phyloP scores from a whole-genome alignment of 345 rosid genomes.

The Populus pruinosa region DNA sequence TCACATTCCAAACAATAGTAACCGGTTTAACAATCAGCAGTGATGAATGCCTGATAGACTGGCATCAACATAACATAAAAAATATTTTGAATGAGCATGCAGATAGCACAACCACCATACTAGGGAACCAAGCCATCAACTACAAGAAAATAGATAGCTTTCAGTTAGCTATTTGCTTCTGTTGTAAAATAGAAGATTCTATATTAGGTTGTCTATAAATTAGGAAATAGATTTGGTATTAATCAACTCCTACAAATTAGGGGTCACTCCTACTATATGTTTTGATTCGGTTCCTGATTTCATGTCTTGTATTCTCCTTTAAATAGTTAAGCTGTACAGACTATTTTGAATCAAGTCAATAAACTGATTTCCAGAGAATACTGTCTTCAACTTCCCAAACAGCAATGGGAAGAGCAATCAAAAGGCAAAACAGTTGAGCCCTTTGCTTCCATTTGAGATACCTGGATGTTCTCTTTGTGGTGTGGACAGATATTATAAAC shows the following conservation, averaged over 20 bases:
- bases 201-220: no score
- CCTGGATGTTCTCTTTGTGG: constrained; percentile 87
- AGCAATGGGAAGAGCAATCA: background rate
- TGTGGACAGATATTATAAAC: constrained; percentile 90
- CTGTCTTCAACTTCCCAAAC: background rate
- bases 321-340: no score
- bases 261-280: no score
- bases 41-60: background rate
- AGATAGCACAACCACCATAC: background rate
- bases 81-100: background rate
- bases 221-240: no score
- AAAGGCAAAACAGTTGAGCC: constrained; percentile 2
- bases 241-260: no score
- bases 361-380: no score
- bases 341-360: no score
- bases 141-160: background rate
- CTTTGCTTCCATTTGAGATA: constrained; percentile 19
- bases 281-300: no score
- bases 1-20: background rate
- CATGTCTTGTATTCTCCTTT: no score
- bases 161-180: background rate
- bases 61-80: background rate
- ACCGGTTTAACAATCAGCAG: background rate
- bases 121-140: background rate
- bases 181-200: no score